These are phyloP conservation scores for Jaenimonas drosophilae DNA, from an alignment of 208 protist genomes.

Conservation along the genomic window DNA sequence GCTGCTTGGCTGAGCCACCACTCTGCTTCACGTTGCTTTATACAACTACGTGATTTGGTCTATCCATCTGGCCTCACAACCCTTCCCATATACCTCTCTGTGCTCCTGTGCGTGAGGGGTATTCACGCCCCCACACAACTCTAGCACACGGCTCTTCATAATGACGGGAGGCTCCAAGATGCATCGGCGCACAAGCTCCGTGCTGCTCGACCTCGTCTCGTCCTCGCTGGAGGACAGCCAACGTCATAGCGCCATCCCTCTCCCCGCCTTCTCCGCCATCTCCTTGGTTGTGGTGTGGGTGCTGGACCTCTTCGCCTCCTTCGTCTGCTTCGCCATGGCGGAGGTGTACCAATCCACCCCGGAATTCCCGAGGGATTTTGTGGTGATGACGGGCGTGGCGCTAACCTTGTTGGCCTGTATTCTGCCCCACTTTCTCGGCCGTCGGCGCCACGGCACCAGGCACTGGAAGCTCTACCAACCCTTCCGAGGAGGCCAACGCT, in stretches of 20 bases:
- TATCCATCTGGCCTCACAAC: background rate
- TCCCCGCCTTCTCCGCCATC: conserved; percentile 48
- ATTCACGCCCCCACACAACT: no score
- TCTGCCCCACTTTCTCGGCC: conserved; percentile 41
- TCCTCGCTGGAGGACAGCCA: background rate
- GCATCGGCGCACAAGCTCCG: no score
- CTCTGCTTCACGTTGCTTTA: background rate
- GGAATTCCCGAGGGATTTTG: conserved; percentile 41
- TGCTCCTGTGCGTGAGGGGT: no score
- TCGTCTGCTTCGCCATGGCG: conserved; percentile 37
- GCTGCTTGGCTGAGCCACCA: background rate
- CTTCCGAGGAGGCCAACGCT: conserved; percentile 56
- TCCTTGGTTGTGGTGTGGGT: conserved; percentile 45
- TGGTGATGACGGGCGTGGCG: conserved; percentile 22
- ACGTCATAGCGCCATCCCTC: background rate
- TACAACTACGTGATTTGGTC: background rate
- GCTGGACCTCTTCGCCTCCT: conserved; percentile 24
- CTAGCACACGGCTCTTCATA: no score
- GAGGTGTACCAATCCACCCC: conserved; percentile 48
- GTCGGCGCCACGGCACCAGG: conserved; percentile 20
- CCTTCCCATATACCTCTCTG: background rate
- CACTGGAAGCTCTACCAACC: conserved; percentile 72
- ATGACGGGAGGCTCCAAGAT: no score
- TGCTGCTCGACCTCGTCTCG: background rate
- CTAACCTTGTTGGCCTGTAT: conserved; percentile 30